Base-by-base conservation (phyloP, 1,139 yeast species). In the Pichia sorboxylosa region DNA sequence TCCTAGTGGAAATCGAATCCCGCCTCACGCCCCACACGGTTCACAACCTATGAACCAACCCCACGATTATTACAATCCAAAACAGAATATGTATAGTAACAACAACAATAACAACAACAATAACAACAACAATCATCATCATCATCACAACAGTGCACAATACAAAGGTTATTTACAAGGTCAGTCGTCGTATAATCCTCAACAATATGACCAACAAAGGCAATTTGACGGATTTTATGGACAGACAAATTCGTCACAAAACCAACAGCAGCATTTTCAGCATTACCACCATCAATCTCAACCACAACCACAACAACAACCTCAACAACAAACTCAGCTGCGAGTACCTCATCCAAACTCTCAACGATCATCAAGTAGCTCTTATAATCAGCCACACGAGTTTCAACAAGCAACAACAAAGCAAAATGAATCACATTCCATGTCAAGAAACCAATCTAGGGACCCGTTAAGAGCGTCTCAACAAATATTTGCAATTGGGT, bases 401-500 rank as follows among this genome's bases (percentile, higher is more conserved):
- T 22, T 17, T 17, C 4, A 18, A 9, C 35, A 30, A 15, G 6
- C 24, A 11, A 18, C 6, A 6, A 13, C 7, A 13, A 13, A 18
- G 21, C 29, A 19, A 27, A 7, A 11, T 3, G 18, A 13, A 10
- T 11, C 27, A 5, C 5, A 25, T 25, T 16, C 27, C 10, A 6
- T 6, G 11, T 6, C 6, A 26, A 8, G 27, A 31, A 19, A n/a
- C 13, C n/a, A 20, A 5, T 14, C 13, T 15, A 20, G 15, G 6
- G 13, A 13, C 5, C 37, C 33, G 10, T 23, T 35, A 14, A 24
- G 13, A 17, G 20, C 39, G n/a, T 22, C 14, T 6, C 14, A 30
- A 8, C 39, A 36, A 17, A 24, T 33, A 6, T 33, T 36, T 23
- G 4, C 17, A 4, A 24, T 34, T 19, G 36, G 23, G n/a, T 34